Evolutionary conservation across 2,329 filamentous ascomycete genomes (phyloP).

Genomic region (Lasiodiplodia hormozganensis): DNA sequence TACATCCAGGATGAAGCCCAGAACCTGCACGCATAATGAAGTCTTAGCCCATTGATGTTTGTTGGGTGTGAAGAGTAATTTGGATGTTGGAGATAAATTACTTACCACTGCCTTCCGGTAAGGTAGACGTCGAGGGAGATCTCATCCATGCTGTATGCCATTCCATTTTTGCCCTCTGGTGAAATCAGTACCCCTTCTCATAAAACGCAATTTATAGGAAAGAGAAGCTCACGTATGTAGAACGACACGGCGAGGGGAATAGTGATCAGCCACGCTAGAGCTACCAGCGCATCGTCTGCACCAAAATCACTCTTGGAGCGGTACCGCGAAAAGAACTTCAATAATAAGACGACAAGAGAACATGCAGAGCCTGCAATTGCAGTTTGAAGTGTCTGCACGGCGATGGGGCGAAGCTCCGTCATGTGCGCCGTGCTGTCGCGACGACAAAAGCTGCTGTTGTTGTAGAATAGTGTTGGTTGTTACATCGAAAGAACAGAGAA

Average conservation of each 20-base stretch:
- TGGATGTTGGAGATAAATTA: not conserved
- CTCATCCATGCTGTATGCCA: constrained; percentile 37
- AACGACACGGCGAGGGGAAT: constrained; percentile 22
- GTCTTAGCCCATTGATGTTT: not conserved
- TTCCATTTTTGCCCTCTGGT: constrained; percentile 40
- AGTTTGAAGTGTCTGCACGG: not conserved
- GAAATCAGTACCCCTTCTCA: not conserved
- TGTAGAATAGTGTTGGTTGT: not conserved
- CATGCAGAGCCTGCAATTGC: not conserved
- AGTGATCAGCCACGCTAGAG: not conserved
- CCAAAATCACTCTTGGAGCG: constrained; percentile 18
- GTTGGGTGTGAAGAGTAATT: not conserved
- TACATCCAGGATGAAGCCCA: constrained; percentile 46
- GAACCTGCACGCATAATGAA: constrained; percentile 29
- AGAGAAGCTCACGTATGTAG: constrained; percentile 9
- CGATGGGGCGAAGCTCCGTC: constrained; percentile 15
- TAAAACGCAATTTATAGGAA: no score
- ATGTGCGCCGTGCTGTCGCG: constrained; percentile 8
- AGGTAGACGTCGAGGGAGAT: not conserved
- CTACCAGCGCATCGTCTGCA: constrained; percentile 19
- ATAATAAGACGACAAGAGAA: not conserved
- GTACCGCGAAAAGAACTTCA: constrained; percentile 8
- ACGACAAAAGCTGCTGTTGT: constrained; percentile 1
- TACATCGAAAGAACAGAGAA: not conserved
- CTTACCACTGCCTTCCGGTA: constrained; percentile 6